Evolutionary conservation across 768 basidiomycete species (phyloP), one percentile per base, ranked within the genome.

Genomic region (Serendipita sp.): DNA sequence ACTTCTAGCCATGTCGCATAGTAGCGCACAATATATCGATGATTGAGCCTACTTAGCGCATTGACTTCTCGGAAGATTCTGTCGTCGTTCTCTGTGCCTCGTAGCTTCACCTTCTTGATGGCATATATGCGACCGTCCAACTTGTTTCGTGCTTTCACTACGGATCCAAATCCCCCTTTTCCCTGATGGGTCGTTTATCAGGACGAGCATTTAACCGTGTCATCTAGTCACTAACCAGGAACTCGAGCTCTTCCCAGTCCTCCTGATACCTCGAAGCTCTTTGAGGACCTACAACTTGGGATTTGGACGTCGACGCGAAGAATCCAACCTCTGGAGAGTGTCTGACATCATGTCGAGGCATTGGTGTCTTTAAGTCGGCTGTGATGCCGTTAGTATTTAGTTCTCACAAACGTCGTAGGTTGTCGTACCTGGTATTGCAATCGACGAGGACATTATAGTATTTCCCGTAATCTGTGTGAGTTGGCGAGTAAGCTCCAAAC

Each of bases 1-100:
- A 79, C 81, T 71, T 92, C 89, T n/a, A 92, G 80, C 91, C 90
- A 91, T 3, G 88, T 89, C 2, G 89, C 91, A 72, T 84, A 91
- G 72, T 94, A 96, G 45, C 92, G 83, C 18, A 96, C 94, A 68
- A 97, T 87, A 74, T 86, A 89, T 5, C 87, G 85, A 72, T 97
- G 93, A 44, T 85, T 88, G 33, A 97, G 80, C 36, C 85, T 78
- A 69, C 88, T 90, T n/a, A 96, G 76, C 0, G 88, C 88, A 66
- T 88, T 88, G 53, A 95, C 91, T 73, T 96, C 92, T 3, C 94
- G 80, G 71, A 91, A 89, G 65, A 96, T 92, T 74, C 86, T 92
- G 64, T 79, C 82, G 70, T 93, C 91, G 66, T 83, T 89, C 68
- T 91, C 87, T 64, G 79, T 78, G 0, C 83, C 83, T 45, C 84